Conservation (phyloP, 495 filamentous ascomycete species). For the Choiromyces venosus region DNA sequence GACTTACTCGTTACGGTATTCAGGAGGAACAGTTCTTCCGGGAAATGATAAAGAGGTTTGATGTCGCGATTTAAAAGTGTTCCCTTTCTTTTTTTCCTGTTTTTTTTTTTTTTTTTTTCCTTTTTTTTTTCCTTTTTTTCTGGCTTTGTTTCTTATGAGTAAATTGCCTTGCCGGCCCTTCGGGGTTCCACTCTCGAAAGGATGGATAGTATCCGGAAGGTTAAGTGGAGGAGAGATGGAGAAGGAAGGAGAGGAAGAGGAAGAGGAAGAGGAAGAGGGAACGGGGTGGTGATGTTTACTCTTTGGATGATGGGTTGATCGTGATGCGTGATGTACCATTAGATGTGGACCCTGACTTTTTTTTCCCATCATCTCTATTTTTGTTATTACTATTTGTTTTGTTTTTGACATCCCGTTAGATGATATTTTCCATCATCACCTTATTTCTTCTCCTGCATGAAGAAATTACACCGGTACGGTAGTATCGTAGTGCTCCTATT, state of each 20-base stretch:
- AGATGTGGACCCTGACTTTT: neutral
- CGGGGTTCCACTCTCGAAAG: neutral
- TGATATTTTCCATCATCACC: neutral
- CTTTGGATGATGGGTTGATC: neutral
- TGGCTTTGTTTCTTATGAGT: neutral
- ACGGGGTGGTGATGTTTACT: neutral
- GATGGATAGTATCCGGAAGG: slow-evolving; percentile 2
- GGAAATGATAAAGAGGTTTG: too few species aligned
- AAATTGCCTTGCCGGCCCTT: neutral
- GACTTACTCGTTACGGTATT: neutral
- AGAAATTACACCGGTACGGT: neutral
- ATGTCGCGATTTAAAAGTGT: too few species aligned
- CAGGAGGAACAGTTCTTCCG: too few species aligned
- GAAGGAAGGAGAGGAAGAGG: neutral
- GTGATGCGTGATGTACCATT: neutral
- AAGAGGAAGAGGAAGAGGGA: neutral
- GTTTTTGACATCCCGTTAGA: too few species aligned
- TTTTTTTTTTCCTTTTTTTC: neutral
- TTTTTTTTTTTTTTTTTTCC: neutral
- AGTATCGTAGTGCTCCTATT: neutral
- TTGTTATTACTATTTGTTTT: too few species aligned
- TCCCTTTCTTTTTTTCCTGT: neutral
- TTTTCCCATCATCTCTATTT: neutral
- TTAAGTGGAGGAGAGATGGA: neutral
- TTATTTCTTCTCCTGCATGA: neutral